These are phyloP conservation scores for Gynostemma pentaphyllum DNA, from an alignment of 306 rosid species.

Conservation along the genomic window DNA sequence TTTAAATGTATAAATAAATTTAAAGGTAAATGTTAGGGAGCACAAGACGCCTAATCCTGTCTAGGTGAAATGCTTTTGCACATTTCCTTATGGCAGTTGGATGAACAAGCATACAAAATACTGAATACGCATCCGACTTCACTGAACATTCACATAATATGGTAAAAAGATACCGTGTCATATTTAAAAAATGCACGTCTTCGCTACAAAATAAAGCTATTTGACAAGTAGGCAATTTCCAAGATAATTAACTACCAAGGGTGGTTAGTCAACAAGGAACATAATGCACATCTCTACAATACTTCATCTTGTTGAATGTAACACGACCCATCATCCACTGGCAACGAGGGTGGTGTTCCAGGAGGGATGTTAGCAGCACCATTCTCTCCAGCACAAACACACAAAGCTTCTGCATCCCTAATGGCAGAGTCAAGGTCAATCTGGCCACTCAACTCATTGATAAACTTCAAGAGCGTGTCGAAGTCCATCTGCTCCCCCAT, in stretches of 20 bases:
- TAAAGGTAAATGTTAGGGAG: neutral
- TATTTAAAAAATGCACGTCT: neutral
- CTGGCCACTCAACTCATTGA: conserved; percentile 81
- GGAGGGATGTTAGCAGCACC: conserved; percentile 93
- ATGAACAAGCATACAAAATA: neutral
- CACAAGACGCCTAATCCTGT: neutral
- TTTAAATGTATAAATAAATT: neutral
- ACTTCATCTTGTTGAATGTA: conserved; percentile 56
- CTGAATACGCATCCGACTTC: neutral
- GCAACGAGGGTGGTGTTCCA: conserved; percentile 95
- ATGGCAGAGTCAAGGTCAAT: conserved; percentile 64
- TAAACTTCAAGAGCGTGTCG: conserved; percentile 86
- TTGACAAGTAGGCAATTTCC: neutral
- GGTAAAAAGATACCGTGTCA: neutral
- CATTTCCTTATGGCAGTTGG: neutral
- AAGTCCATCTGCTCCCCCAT: conserved; percentile 94
- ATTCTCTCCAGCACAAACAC: conserved; percentile 83
- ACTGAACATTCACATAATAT: neutral
- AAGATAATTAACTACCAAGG: neutral
- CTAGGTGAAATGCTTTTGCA: neutral
- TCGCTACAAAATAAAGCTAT: neutral
- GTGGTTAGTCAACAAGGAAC: neutral
- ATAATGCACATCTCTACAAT: neutral
- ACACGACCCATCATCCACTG: conserved; percentile 51
- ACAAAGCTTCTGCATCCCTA: conserved; percentile 89